Conservation (phyloP, 1,284 basidiomycete species). For the Rhizoctonia solani region DNA sequence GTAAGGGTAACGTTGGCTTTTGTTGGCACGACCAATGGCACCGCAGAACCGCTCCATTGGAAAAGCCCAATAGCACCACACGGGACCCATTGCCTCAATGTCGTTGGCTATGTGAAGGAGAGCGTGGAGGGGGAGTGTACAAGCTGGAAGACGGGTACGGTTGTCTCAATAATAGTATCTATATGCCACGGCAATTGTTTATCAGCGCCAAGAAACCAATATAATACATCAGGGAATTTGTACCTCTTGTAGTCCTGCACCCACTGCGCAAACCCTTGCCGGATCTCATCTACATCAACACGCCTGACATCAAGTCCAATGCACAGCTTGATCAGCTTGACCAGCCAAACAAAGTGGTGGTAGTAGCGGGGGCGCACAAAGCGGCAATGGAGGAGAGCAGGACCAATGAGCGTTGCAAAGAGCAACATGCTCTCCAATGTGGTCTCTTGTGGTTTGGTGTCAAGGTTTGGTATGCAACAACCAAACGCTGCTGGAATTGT, state of each 20-base stretch:
- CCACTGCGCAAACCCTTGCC: slow-evolving; percentile 49
- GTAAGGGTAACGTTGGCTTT: slow-evolving; percentile 6
- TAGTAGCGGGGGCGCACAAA: slow-evolving; percentile 40
- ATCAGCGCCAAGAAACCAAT: slow-evolving; percentile 45
- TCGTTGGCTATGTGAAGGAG: too few relatives aligned
- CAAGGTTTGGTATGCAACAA: slow-evolving; percentile 48
- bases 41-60: slow-evolving; percentile 49
- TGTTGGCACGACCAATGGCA: background rate
- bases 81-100: too few relatives aligned
- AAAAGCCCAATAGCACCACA: too few relatives aligned
- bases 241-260: slow-evolving; percentile 53
- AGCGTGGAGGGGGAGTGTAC: too few relatives aligned
- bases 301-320: slow-evolving; percentile 49
- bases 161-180: slow-evolving; percentile 51
- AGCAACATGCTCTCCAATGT: slow-evolving; percentile 46
- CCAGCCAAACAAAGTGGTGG: slow-evolving; percentile 50
- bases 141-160: slow-evolving; percentile 44
- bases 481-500: slow-evolving; percentile 52
- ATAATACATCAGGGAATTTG: slow-evolving; percentile 33
- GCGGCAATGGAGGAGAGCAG: slow-evolving; percentile 14
- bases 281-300: slow-evolving; percentile 45
- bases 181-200: background rate
- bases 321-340: slow-evolving; percentile 49
- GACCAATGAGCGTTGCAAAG: slow-evolving; percentile 20
- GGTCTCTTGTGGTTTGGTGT: slow-evolving; percentile 42